Percentiles rank a stretch among this genome's conserved stretches.
Conservation (phyloP, 371 early-diverging fungal species). For the Mucor irregularis region DNA sequence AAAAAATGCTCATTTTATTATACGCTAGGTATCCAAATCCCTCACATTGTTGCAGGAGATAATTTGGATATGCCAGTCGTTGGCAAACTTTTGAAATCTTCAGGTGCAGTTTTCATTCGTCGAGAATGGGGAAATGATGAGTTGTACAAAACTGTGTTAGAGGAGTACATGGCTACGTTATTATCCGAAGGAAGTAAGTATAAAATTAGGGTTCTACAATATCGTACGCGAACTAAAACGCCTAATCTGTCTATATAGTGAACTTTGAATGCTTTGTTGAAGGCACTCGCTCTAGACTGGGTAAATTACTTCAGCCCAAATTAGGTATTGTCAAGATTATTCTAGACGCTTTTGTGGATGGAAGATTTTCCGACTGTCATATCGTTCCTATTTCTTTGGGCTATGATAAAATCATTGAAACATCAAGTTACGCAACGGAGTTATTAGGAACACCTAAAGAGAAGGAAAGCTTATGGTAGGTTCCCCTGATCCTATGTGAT, state of each 20-base stretch:
- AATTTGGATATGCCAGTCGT: conserved; percentile 83
- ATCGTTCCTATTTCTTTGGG: conserved; percentile 87
- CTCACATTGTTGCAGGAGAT: conserved; percentile 90
- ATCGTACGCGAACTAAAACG: not conserved
- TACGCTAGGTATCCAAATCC: conserved; percentile 65
- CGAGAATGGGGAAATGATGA: conserved; percentile 81
- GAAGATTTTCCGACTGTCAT: conserved; percentile 67
- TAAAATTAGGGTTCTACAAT: not conserved
- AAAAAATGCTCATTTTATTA: not conserved
- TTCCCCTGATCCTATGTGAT: too few species aligned
- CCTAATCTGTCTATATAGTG: conserved; percentile 26
- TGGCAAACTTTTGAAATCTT: conserved; percentile 66
- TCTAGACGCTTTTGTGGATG: conserved; percentile 68
- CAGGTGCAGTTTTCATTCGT: conserved; percentile 85
- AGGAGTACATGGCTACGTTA: conserved; percentile 73
- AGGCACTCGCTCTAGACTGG: conserved; percentile 81
- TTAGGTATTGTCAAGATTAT: conserved; percentile 84
- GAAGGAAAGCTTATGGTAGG: conserved; percentile 77
- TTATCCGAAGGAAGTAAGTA: conserved; percentile 43
- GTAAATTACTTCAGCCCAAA: conserved; percentile 80
- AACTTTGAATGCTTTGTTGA: conserved; percentile 89
- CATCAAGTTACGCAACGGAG: conserved; percentile 71
- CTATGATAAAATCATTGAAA: conserved; percentile 90
- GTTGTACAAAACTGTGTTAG: conserved; percentile 71
- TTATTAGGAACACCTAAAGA: conserved; percentile 84